Percentiles rank a stretch among this genome's conserved stretches.
These are phyloP conservation scores for Taphrina wiesneri DNA, from an alignment of 1,139 yeast species.

Conservation along the genomic window DNA sequence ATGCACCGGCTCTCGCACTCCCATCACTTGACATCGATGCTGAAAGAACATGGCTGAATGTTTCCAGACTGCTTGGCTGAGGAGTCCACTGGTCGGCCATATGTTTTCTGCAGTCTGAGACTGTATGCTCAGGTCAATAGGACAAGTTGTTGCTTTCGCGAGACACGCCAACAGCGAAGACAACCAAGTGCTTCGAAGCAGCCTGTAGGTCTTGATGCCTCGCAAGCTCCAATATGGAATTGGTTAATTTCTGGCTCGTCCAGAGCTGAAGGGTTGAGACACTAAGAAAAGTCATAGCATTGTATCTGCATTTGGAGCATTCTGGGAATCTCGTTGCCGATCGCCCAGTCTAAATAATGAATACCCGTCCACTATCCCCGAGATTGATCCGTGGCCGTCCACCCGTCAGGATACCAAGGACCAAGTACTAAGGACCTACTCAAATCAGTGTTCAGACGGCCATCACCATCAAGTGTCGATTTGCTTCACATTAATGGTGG, in stretches of 20 bases:
- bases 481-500: too few relatives aligned
- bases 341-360: background rate
- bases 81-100: conserved; percentile 36
- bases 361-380: background rate
- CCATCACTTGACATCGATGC: conserved; percentile 35
- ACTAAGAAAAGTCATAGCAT: background rate
- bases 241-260: background rate
- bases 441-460: too few relatives aligned
- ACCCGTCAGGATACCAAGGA: too few relatives aligned
- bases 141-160: background rate
- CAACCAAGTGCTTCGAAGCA: background rate
- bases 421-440: too few relatives aligned
- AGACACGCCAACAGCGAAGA: background rate
- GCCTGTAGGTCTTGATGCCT: background rate
- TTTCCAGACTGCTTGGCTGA: conserved; percentile 30
- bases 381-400: background rate
- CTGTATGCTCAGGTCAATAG: background rate
- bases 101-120: background rate
- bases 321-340: conserved; percentile 5
- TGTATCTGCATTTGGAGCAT: conserved; percentile 1
- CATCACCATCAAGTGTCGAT: too few relatives aligned
- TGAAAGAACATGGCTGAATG: conserved; percentile 35
- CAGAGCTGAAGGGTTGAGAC: background rate
- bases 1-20: conserved; percentile 16
- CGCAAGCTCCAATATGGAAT: background rate